Base-by-base conservation (phyloP, 1,284 basidiomycete genomes). In the Naganishia sp. region DNA sequence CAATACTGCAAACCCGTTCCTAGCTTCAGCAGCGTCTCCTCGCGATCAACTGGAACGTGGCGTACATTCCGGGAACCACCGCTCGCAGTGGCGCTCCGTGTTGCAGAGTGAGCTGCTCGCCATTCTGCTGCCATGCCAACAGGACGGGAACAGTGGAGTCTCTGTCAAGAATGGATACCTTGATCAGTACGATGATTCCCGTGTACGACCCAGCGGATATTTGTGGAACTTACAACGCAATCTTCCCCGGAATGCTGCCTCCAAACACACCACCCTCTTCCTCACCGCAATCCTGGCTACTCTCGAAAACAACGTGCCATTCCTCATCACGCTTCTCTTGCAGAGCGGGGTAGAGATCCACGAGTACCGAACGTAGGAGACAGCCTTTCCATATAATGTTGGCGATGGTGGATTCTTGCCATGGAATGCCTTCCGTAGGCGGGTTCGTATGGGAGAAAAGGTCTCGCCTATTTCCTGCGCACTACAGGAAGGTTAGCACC, bases 211-310 rank as follows among this genome's bases (percentile, higher is more conserved):
- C 43, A 44, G 43, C 43, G 18, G 16, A 46, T 7, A 33, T 25
- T 18, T 16, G 16, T 4, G 10, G 7, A 45, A 55, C 63, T 50
- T 21, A 65, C 63, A 55, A 21, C n/a, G 54, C 46, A 13, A 65
- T 55, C 33, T 46, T 39, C 31, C 53, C 39, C 44, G 42, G 33
- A 21, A 65, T 55, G 28, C 63, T 65, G 28, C 63, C 63, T n/a
- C 63, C 63, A 36, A 55, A 65, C 11, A 65, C 42, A 7, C 63
- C 63, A 16, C 63, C 63, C 28, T 65, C 63, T 13, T 65, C 46
- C 23, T 65, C 63, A 11, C 63, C 63, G 25, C 63, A 65, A 23
- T 65, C 55, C 46, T 65, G 63, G 33, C 46, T 55, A 50, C 63
- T 65, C 45, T 65, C 63, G 21, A 65, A 43, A 2, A 65, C 54